Percentiles rank a stretch among this genome's conserved stretches.
Evolutionary conservation across 306 rosid species (phyloP).

Genomic region (Cyclanthera cordifolia): DNA sequence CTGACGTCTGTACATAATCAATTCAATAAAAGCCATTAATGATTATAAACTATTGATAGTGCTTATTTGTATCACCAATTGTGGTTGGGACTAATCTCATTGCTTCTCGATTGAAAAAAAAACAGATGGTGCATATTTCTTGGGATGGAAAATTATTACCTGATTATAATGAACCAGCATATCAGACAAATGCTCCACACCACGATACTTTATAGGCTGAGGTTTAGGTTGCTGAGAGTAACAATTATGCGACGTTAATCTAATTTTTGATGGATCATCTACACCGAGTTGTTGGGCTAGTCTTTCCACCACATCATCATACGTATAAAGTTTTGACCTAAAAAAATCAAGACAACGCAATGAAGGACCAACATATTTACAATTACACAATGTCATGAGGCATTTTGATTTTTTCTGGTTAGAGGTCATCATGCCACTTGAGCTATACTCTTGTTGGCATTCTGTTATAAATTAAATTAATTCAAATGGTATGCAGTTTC

Average conservation of each 20-base stretch:
- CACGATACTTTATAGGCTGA: conserved; percentile 76
- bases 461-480: background rate
- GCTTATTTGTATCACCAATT: background rate
- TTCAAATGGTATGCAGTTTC: background rate
- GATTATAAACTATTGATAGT: conserved; percentile 3
- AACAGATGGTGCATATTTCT: conserved; percentile 14
- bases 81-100: background rate
- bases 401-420: too few relatives aligned
- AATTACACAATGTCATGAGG: background rate
- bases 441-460: too few relatives aligned
- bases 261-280: conserved; percentile 70
- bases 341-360: conserved; percentile 10
- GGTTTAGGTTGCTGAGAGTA: conserved; percentile 94
- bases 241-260: conserved; percentile 83
- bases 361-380: background rate
- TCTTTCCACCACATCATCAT: conserved; percentile 81
- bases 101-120: background rate
- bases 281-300: conserved; percentile 70
- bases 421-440: too few relatives aligned
- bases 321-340: conserved; percentile 77
- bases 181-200: conserved; percentile 71
- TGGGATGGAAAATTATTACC: conserved; percentile 30
- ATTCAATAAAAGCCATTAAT: background rate
- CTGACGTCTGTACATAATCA: conserved; percentile 51
- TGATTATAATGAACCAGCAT: conserved; percentile 89